Conservation (phyloP, 2,329 filamentous ascomycete genomes). For the Pseudocercospora fuligena region DNA sequence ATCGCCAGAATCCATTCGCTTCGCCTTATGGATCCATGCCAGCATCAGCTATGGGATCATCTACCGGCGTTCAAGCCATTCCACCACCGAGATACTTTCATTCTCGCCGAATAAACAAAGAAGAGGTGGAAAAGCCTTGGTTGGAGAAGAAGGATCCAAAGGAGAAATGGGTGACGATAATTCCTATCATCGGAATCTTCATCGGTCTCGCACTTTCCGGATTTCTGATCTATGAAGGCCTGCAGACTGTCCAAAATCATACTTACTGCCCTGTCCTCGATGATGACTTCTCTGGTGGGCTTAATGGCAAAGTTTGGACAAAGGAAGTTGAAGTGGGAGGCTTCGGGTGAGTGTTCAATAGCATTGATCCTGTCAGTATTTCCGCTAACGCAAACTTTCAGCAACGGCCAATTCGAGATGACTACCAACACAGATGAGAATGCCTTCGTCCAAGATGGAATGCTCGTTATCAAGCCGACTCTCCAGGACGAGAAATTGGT, state of each 20-base stretch:
- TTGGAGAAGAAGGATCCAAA: constrained; percentile 72
- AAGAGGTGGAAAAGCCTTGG: constrained; percentile 78
- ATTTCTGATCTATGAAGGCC: constrained; percentile 76
- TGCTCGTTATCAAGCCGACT: constrained; percentile 76
- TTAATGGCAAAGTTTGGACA: constrained; percentile 67
- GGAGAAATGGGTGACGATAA: constrained; percentile 85
- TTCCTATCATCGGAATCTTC: constrained; percentile 73
- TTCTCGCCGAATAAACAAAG: constrained; percentile 73
- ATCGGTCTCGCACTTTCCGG: constrained; percentile 71
- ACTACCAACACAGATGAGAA: constrained; percentile 76
- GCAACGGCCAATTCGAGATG: constrained; percentile 81
- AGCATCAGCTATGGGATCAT: constrained; percentile 49
- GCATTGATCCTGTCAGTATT: background rate
- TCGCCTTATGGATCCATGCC: constrained; percentile 52
- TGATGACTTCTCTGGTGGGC: constrained; percentile 66
- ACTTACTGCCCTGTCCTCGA: constrained; percentile 72
- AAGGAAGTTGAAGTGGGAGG: constrained; percentile 77
- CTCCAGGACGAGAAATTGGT: constrained; percentile 72
- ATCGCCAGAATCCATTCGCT: constrained; percentile 41
- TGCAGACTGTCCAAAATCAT: constrained; percentile 73
- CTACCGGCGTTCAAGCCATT: constrained; percentile 43
- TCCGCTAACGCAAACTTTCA: constrained; percentile 36
- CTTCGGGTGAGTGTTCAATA: constrained; percentile 66
- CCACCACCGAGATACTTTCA: constrained; percentile 64
- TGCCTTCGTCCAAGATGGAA: constrained; percentile 70